Base-by-base conservation (phyloP, 202 grass and related monocot species). In the Digitaria exilis region DNA sequence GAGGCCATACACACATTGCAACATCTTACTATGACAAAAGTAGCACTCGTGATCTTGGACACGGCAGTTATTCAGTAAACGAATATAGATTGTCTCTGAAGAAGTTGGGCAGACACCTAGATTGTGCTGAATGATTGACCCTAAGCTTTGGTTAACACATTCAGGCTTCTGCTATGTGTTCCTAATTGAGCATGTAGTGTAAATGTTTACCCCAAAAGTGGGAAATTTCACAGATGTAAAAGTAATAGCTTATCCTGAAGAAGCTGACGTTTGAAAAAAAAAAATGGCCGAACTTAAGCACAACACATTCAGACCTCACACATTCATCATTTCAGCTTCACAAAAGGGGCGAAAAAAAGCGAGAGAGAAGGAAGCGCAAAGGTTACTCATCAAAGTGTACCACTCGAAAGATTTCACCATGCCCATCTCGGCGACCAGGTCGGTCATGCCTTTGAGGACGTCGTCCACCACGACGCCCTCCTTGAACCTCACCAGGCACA, bases 331-430 rank as follows among this genome's bases (percentile, higher is more conserved):
- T 7, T 21, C 41, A 62, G 19, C 24, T 22, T 29, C 43, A 34
- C 4, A 66, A n/a, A 63, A 71, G 58, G 58, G 35, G 18, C 0
- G 39, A 46, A 21, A 15, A 6, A 22, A 65, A 60, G 45, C 45
- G 43, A n/a, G 42, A 55, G 43, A n/a, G 42, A 55, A 69, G 41
- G 24, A 75, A 59, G 45, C 2, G 4, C 29, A 79, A 71, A 62
- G 67, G 71, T 7, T 15, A 50, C 16, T 49, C 43, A 6, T 69
- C 11, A 34, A 48, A 46, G 4, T 18, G 14, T 93, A 96, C 94
- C 94, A 97, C 78, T 93, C 94, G 19, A 93, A 93, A 16, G 87
- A 93, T 65, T 91, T 91, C 44, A 96, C 81, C 32, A 61, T 88
- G 69, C 83, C 84, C 42, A 96, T 84, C 60, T 81, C 65, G 7